Evolutionary conservation across 306 rosid species (phyloP).

Genomic region (Sesbania bispinosa): DNA sequence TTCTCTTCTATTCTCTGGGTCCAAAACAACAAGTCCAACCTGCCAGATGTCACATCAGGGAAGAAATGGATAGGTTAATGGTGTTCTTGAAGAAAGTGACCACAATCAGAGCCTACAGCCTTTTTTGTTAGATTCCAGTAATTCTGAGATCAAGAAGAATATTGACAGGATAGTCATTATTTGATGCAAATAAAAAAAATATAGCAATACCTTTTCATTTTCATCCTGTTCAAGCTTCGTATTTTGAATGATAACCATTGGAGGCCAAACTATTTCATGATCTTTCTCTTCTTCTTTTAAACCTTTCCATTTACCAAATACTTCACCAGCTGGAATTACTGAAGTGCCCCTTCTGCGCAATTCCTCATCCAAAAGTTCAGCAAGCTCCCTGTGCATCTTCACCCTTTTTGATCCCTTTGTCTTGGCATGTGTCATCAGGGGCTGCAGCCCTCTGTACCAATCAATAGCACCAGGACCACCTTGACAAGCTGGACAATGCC

Average conservation of each 20-base stretch:
- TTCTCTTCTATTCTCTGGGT: no score
- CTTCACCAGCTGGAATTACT: slow-evolving; percentile 65
- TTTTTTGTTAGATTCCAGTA: no score
- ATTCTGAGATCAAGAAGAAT: no score
- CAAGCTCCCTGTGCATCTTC: slow-evolving; percentile 74
- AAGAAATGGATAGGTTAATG: no score
- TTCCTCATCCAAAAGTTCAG: slow-evolving; percentile 75
- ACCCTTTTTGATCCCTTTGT: slow-evolving; percentile 76
- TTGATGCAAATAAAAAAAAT: slow-evolving; percentile 2
- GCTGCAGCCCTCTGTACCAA: slow-evolving; percentile 86
- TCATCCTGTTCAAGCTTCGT: slow-evolving; percentile 71
- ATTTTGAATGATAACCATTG: slow-evolving; percentile 73
- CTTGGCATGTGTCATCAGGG: slow-evolving; percentile 75
- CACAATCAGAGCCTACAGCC: no score
- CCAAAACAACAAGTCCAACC: no score
- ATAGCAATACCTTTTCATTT: slow-evolving; percentile 55
- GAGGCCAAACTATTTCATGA: slow-evolving; percentile 88
- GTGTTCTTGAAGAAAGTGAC: no score
- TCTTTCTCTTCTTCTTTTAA: slow-evolving; percentile 61
- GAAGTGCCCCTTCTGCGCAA: slow-evolving; percentile 64
- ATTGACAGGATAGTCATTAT: background rate
- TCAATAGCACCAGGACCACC: slow-evolving; percentile 90
- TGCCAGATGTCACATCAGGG: no score
- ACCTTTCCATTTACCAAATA: slow-evolving; percentile 82
- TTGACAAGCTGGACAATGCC: slow-evolving; percentile 94